A percentile compares a stretch with the other conserved stretches of the same genome.
These are phyloP conservation scores for Mycena vulgaris DNA, from an alignment of 768 basidiomycete species.

Conservation along the genomic window DNA sequence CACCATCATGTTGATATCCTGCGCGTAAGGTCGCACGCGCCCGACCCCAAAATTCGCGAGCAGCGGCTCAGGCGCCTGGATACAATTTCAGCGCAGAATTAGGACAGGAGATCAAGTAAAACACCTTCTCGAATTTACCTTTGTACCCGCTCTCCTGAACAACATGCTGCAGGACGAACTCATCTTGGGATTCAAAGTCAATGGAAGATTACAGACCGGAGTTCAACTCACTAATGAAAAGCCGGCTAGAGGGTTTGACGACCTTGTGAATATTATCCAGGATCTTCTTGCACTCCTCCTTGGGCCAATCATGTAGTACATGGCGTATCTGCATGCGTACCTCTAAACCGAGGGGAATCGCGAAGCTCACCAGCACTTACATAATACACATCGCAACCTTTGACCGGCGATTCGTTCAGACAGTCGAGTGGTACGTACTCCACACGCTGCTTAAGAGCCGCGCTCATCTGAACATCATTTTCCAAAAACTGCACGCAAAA, in stretches of 20 bases:
- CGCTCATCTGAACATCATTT: not conserved
- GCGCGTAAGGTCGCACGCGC: conserved; percentile 55
- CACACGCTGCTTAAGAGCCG: conserved; percentile 29
- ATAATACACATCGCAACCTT: conserved; percentile 44
- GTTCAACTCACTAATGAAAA: conserved; percentile 46
- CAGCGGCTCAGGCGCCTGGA: conserved; percentile 60
- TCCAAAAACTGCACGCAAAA: not conserved
- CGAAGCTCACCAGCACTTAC: conserved; percentile 30
- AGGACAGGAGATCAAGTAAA: not conserved
- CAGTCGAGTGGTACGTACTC: conserved; percentile 45
- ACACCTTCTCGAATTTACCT: conserved; percentile 8
- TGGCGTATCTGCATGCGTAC: conserved; percentile 25
- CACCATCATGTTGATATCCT: conserved; percentile 64
- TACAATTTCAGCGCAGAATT: conserved; percentile 4
- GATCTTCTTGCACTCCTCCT: conserved; percentile 45
- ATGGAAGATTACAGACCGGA: not conserved
- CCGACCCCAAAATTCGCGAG: conserved; percentile 65
- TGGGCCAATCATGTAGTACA: conserved; percentile 51
- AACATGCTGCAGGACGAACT: conserved; percentile 53
- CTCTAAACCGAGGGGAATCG: too few species aligned
- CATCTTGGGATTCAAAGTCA: conserved; percentile 47
- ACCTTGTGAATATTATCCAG: conserved; percentile 46
- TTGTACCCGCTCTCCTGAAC: conserved; percentile 25
- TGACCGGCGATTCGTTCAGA: conserved; percentile 41
- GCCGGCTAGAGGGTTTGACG: conserved; percentile 46